Percentiles rank a stretch among this genome's conserved stretches.
These are phyloP conservation scores for Orbilia blumenaviensis DNA, from an alignment of 2,329 filamentous ascomycete genomes.

Conservation along the genomic window DNA sequence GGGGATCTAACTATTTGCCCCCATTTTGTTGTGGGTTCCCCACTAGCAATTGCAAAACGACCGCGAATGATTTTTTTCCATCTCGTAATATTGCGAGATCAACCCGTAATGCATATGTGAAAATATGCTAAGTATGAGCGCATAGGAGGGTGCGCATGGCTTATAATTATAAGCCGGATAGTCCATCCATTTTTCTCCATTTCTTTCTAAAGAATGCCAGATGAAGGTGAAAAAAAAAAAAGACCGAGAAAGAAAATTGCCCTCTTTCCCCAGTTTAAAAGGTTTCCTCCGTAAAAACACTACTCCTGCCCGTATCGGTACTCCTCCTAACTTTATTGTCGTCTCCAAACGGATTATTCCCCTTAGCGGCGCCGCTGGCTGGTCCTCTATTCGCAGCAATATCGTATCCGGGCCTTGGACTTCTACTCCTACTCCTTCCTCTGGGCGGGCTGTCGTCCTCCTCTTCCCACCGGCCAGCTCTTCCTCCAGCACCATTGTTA, in stretches of 20 bases:
- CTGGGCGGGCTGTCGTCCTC: constrained; percentile 41
- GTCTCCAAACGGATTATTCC: constrained; percentile 41
- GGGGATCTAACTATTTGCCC: neutral
- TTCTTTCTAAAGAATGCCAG: neutral
- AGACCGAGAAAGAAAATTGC: no score
- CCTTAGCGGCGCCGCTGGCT: constrained; percentile 13
- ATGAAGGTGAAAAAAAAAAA: neutral
- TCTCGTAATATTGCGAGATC: neutral
- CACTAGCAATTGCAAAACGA: neutral
- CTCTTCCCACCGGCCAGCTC: constrained; percentile 12
- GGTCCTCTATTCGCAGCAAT: constrained; percentile 40
- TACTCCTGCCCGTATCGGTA: constrained; percentile 49
- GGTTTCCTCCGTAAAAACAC: constrained; percentile 45
- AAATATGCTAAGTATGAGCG: neutral
- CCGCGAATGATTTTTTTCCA: neutral
- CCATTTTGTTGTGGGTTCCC: no score
- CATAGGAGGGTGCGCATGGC: neutral
- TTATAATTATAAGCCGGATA: neutral
- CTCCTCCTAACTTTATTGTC: constrained; percentile 39
- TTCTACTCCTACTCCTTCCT: constrained; percentile 35
- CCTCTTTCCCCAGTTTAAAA: constrained; percentile 14
- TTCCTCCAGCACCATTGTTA: neutral
- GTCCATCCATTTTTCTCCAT: neutral
- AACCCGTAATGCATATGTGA: neutral
- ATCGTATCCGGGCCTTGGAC: constrained; percentile 36